Conservation (phyloP, 805 yeast species). For the Candida quercuum region DNA sequence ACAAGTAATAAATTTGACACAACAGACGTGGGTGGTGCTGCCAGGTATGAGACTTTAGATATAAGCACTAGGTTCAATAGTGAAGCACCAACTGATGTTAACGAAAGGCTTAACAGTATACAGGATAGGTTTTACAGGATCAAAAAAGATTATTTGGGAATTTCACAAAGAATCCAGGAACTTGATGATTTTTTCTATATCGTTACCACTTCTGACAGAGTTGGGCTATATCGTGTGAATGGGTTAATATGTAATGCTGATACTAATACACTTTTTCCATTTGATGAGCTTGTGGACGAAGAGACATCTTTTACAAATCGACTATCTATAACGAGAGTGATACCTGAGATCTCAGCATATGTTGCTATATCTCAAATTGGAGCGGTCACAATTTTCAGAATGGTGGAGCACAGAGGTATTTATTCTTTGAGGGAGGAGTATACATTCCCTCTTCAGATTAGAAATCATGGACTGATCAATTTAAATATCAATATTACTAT, state of each 20-base stretch:
- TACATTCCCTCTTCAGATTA: neutral
- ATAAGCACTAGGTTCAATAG: constrained; percentile 18
- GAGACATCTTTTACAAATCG: constrained; percentile 18
- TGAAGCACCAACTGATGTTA: neutral
- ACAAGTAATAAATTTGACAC: constrained; percentile 34
- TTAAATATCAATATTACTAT: neutral
- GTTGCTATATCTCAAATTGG: constrained; percentile 41
- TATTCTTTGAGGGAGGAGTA: constrained; percentile 37
- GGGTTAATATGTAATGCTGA: constrained; percentile 44
- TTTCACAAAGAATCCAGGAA: constrained; percentile 13
- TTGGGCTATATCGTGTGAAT: constrained; percentile 41
- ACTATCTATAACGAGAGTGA: constrained; percentile 25
- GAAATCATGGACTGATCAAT: neutral
- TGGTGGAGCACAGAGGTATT: constrained; percentile 37
- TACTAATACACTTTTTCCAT: constrained; percentile 31
- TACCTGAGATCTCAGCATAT: constrained; percentile 36
- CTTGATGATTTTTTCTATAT: constrained; percentile 29
- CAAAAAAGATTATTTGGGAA: constrained; percentile 9
- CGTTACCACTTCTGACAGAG: constrained; percentile 38
- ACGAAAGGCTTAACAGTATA: constrained; percentile 12
- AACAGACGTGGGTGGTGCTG: constrained; percentile 35
- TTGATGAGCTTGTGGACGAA: constrained; percentile 25
- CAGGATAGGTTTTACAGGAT: constrained; percentile 22
- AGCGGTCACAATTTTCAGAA: constrained; percentile 34
- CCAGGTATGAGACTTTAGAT: constrained; percentile 25